These are phyloP conservation scores for Penicillium arizonense DNA, from an alignment of 495 filamentous ascomycete species.

Conservation along the genomic window DNA sequence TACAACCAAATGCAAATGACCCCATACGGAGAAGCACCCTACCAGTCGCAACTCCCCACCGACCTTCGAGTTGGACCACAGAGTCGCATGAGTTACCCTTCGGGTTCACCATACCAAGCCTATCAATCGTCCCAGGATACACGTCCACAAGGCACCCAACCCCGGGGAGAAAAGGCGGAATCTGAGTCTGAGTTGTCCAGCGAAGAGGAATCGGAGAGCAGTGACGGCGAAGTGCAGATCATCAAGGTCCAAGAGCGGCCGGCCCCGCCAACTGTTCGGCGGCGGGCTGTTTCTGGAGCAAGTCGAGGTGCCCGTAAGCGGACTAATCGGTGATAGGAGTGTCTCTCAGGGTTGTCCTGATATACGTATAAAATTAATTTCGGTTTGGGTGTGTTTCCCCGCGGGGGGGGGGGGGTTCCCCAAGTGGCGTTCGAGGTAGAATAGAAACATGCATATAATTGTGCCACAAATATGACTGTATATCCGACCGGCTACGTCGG, in stretches of 20 bases:
- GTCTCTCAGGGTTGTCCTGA: slow-evolving; percentile 8
- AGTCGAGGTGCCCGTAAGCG: slow-evolving; percentile 23
- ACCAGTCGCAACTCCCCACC: slow-evolving; percentile 29
- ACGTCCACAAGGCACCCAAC: slow-evolving; percentile 8
- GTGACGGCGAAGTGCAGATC: slow-evolving; percentile 35
- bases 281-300: slow-evolving; percentile 15
- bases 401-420: too few relatives aligned
- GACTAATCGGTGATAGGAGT: slow-evolving; percentile 22
- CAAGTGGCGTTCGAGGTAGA: slow-evolving; percentile 13
- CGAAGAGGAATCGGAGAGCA: slow-evolving; percentile 24
- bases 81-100: slow-evolving; percentile 19
- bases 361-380: background rate
- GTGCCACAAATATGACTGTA: background rate
- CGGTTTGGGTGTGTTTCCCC: background rate
- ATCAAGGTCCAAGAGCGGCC: slow-evolving; percentile 34
- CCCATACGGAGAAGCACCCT: slow-evolving; percentile 31
- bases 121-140: slow-evolving; percentile 6
- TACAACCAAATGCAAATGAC: slow-evolving; percentile 32
- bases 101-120: slow-evolving; percentile 13
- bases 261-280: slow-evolving; percentile 16
- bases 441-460: too few relatives aligned
- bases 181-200: slow-evolving; percentile 19
- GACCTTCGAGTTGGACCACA: slow-evolving; percentile 31
- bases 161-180: slow-evolving; percentile 18
- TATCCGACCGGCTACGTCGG: background rate